Percentiles rank a stretch among this genome's conserved stretches.
Conservation (phyloP, 371 early-diverging fungal species). For the Parasitella parasitica region DNA sequence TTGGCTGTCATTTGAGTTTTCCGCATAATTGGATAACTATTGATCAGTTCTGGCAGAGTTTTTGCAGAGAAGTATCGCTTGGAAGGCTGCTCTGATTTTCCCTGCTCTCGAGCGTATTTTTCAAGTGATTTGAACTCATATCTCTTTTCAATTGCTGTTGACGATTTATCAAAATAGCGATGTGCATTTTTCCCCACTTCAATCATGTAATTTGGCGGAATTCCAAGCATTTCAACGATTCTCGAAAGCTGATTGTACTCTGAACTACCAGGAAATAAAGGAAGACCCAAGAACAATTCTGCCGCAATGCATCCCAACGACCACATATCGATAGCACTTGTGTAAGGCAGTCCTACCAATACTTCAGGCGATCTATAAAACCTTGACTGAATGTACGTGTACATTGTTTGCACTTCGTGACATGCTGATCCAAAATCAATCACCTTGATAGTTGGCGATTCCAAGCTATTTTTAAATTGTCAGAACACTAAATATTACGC, state of each 20-base stretch:
- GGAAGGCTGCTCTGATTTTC: slow-evolving; percentile 79
- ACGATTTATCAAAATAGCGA: slow-evolving; percentile 72
- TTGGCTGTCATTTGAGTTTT: slow-evolving; percentile 61
- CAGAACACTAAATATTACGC: not conserved
- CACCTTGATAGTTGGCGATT: slow-evolving; percentile 88
- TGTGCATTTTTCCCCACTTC: slow-evolving; percentile 88
- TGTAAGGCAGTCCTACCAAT: slow-evolving; percentile 82
- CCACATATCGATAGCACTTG: slow-evolving; percentile 97
- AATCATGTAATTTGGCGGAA: slow-evolving; percentile 88
- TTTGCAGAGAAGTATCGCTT: slow-evolving; percentile 88
- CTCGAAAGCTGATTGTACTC: slow-evolving; percentile 89
- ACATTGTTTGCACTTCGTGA: slow-evolving; percentile 79
- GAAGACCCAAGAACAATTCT: slow-evolving; percentile 86
- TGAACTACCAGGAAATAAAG: slow-evolving; percentile 93
- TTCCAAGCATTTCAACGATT: slow-evolving; percentile 71
- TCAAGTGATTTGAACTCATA: slow-evolving; percentile 83
- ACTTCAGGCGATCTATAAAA: slow-evolving; percentile 97
- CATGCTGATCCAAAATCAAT: slow-evolving; percentile 98
- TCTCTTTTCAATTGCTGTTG: slow-evolving; percentile 50
- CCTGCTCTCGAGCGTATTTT: slow-evolving; percentile 77
- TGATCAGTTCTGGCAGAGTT: slow-evolving; percentile 84
- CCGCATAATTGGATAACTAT: slow-evolving; percentile 76
- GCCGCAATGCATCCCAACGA: slow-evolving; percentile 95
- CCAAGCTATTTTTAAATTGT: slow-evolving; percentile 45
- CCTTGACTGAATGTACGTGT: slow-evolving; percentile 93